phyloP scores from a whole-genome alignment of 2,329 filamentous ascomycete species.

The Fusarium newnesense region DNA sequence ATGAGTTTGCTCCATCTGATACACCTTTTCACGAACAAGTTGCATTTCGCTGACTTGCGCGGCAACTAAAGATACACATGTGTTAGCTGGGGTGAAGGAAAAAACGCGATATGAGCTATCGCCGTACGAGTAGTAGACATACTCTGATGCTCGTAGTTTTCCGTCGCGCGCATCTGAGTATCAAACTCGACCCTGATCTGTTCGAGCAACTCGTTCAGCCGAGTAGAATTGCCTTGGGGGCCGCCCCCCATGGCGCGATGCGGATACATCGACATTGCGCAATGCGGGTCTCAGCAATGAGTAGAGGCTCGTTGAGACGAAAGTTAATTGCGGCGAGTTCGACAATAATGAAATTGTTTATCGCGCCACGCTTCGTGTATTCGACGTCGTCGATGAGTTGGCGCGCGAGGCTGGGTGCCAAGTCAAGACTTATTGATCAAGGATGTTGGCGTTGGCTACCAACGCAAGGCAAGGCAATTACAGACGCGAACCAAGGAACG shows the following conservation, averaged over 20 bases:
- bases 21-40: conserved; percentile 92
- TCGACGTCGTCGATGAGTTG: conserved; percentile 24
- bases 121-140: conserved; percentile 57
- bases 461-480: conserved; percentile 18
- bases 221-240: conserved; percentile 67
- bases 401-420: conserved; percentile 37
- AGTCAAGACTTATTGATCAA: conserved; percentile 6
- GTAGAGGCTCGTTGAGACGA: conserved; percentile 24
- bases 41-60: conserved; percentile 95
- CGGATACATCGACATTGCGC: conserved; percentile 82
- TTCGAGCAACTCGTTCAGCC: conserved; percentile 91
- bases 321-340: background rate
- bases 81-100: conserved; percentile 36
- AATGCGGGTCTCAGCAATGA: conserved; percentile 33
- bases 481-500: conserved; percentile 34
- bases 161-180: conserved; percentile 79
- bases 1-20: conserved; percentile 90
- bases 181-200: conserved; percentile 93
- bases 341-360: background rate
- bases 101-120: conserved; percentile 15
- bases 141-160: conserved; percentile 95
- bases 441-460: conserved; percentile 24
- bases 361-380: conserved; percentile 18
- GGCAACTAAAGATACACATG: conserved; percentile 69
- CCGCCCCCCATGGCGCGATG: conserved; percentile 84